Conservation (phyloP, 345 rosid genomes). For the Populus tremula region DNA sequence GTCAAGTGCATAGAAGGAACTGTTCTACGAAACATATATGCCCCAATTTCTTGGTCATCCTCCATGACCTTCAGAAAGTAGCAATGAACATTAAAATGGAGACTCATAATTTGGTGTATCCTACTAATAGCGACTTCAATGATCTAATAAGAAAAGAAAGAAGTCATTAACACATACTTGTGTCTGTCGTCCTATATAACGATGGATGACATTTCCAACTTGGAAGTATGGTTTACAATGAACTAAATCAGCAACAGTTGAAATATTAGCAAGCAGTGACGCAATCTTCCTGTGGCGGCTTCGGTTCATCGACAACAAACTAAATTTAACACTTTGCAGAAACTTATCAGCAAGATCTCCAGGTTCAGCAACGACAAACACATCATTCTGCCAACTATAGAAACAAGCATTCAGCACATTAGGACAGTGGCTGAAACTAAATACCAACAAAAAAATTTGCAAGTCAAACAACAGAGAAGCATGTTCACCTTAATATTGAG, state of each 20-base stretch:
- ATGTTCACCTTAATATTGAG: slow-evolving; percentile 69
- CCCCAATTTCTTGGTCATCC: slow-evolving; percentile 84
- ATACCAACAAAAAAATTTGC: not conserved
- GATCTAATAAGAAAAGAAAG: slow-evolving; percentile 8
- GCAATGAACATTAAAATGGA: slow-evolving; percentile 13
- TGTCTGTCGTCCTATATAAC: slow-evolving; percentile 89
- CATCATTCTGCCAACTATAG: slow-evolving; percentile 93
- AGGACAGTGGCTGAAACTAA: slow-evolving; percentile 21
- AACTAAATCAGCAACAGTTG: slow-evolving; percentile 71
- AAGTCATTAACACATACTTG: slow-evolving; percentile 45
- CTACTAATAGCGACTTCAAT: not conserved
- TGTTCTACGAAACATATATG: slow-evolving; percentile 94
- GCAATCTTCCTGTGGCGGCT: slow-evolving; percentile 50
- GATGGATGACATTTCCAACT: slow-evolving; percentile 82
- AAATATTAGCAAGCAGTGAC: slow-evolving; percentile 58
- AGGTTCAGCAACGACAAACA: slow-evolving; percentile 97
- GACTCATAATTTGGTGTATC: not conserved
- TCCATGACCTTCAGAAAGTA: slow-evolving; percentile 72
- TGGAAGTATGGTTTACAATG: slow-evolving; percentile 68
- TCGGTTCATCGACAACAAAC: slow-evolving; percentile 59
- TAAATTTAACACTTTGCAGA: slow-evolving; percentile 74
- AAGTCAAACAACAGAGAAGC: slow-evolving; percentile 12
- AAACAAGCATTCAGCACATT: slow-evolving; percentile 24
- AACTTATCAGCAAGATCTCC: slow-evolving; percentile 91
- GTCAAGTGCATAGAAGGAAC: slow-evolving; percentile 85